phyloP scores from a whole-genome alignment of 2,329 filamentous ascomycete genomes.

The Thelonectria rubi region DNA sequence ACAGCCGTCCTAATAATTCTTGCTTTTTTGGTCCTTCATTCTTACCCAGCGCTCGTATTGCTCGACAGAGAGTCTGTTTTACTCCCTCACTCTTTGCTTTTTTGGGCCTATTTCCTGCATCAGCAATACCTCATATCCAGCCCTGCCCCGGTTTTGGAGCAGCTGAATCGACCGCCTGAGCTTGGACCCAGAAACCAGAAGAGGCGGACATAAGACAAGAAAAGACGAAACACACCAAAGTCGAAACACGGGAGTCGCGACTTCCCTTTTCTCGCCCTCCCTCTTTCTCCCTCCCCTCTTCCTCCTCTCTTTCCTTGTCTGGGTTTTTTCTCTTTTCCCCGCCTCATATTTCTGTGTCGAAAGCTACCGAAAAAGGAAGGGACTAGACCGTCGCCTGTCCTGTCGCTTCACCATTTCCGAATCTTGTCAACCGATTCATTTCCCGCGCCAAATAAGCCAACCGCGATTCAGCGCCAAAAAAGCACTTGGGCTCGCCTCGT shows the following conservation, averaged over 20 bases:
- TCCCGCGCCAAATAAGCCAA: constrained; percentile 33
- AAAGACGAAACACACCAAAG: constrained; percentile 20
- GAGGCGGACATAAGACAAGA: constrained; percentile 10
- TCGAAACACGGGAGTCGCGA: constrained; percentile 20
- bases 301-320: constrained; percentile 5
- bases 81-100: constrained; percentile 14
- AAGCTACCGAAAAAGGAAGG: not conserved
- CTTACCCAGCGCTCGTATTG: constrained; percentile 1
- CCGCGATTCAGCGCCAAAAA: constrained; percentile 38
- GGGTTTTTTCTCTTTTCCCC: constrained; percentile 28
- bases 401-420: constrained; percentile 34
- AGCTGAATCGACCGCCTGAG: constrained; percentile 23
- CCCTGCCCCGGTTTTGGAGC: constrained; percentile 8
- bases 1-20: not conserved
- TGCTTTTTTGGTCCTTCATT: constrained; percentile 12
- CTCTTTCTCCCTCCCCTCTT: constrained; percentile 8
- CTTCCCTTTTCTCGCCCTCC: constrained; percentile 1
- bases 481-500: constrained; percentile 30
- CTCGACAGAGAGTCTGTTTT: not conserved
- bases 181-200: constrained; percentile 21
- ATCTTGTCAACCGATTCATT: constrained; percentile 32
- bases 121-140: constrained; percentile 3
- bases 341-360: not conserved
- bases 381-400: constrained; percentile 21
- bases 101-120: constrained; percentile 13